A percentile compares a stretch with the other conserved stretches of the same genome.
Evolutionary conservation across 805 yeast species (phyloP).

Genomic region (Teunomyces barrocoloradensis): DNA sequence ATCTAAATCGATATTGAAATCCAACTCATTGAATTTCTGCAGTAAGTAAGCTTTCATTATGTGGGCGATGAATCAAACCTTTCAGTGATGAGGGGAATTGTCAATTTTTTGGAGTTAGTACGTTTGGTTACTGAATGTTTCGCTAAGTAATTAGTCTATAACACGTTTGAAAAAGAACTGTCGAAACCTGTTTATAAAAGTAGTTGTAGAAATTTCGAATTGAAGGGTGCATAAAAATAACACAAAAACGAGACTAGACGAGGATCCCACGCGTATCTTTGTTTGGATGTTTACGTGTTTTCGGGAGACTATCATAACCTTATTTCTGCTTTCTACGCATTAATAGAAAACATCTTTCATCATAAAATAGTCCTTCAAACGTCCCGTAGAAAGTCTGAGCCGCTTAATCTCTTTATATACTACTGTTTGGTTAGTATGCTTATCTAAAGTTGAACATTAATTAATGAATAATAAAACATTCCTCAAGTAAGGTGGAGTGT

Average conservation of each 20-base stretch:
- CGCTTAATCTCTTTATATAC: too few relatives aligned
- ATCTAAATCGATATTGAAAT: neutral
- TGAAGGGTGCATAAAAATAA: neutral
- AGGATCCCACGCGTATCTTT: neutral
- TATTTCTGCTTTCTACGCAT: neutral
- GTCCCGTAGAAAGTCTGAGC: too few relatives aligned
- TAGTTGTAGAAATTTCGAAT: neutral
- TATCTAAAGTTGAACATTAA: too few relatives aligned
- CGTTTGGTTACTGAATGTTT: neutral
- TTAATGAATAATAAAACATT: too few relatives aligned
- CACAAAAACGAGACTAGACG: neutral
- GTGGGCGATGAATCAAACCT: neutral
- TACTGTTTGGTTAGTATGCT: too few relatives aligned
- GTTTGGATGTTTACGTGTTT: neutral
- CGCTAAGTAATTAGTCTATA: neutral
- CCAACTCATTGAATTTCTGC: slow-evolving; percentile 4
- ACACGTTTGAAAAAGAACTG: neutral
- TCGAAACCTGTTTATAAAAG: neutral
- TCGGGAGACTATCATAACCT: neutral
- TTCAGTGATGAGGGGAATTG: neutral
- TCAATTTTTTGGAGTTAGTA: neutral
- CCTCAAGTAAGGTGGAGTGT: neutral
- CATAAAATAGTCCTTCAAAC: too few relatives aligned
- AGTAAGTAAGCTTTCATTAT: neutral
- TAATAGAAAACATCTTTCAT: neutral